These are phyloP conservation scores for Candida incommunis DNA, from an alignment of 805 yeast genomes.

Conservation along the genomic window DNA sequence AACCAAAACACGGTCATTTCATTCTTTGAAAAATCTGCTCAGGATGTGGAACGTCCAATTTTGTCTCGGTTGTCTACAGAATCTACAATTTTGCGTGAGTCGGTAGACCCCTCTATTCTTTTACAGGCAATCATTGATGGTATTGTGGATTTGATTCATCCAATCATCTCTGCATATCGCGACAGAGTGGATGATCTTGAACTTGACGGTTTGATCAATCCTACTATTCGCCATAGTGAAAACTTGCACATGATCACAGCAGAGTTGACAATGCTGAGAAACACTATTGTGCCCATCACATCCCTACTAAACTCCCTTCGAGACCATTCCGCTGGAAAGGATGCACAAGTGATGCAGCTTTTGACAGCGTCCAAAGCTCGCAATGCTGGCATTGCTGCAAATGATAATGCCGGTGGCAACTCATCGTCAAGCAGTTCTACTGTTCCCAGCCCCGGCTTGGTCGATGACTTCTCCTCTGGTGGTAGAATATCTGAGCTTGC, in stretches of 20 bases:
- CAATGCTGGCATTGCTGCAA: not conserved
- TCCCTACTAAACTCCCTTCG: constrained; percentile 32
- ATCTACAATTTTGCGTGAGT: constrained; percentile 34
- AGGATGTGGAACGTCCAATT: constrained; percentile 38
- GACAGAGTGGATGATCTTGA: constrained; percentile 35
- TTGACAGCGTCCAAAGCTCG: not conserved
- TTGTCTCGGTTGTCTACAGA: constrained; percentile 31
- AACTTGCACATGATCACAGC: constrained; percentile 39
- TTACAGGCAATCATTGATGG: constrained; percentile 43
- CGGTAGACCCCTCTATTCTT: constrained; percentile 37
- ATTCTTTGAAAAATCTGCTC: constrained; percentile 43
- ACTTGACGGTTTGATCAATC: constrained; percentile 34
- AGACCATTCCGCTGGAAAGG: constrained; percentile 21
- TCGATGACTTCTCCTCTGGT: not conserved
- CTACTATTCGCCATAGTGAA: constrained; percentile 36
- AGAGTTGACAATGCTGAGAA: constrained; percentile 34
- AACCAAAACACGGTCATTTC: constrained; percentile 35
- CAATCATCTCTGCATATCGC: constrained; percentile 39
- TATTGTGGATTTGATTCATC: constrained; percentile 37
- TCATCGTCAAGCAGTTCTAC: not conserved
- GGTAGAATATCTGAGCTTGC: constrained; percentile 23
- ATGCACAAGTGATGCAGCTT: constrained; percentile 1
- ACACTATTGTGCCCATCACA: constrained; percentile 34
- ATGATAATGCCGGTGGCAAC: not conserved
- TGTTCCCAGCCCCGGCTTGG: not conserved